A percentile compares a stretch with the other conserved stretches of the same genome.
phyloP scores from a whole-genome alignment of 108 stramenopile species.

The Craspedostauros australis region DNA sequence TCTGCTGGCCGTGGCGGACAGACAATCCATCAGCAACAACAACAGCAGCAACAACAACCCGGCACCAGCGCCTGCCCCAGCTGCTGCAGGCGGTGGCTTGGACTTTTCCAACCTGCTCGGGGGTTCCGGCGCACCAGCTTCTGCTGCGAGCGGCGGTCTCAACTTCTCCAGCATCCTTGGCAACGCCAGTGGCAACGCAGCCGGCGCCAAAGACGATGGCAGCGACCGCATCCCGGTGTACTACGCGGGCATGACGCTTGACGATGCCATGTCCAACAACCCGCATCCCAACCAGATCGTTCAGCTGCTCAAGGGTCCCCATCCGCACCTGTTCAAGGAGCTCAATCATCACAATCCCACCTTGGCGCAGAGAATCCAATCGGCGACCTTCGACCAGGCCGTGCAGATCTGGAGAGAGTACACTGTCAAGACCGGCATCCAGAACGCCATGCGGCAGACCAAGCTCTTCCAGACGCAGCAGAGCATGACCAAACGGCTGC shows the following conservation, averaged over 20 bases:
- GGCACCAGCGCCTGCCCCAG: conserved; percentile 11
- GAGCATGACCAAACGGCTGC: conserved; percentile 38
- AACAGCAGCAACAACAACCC: conserved; percentile 7
- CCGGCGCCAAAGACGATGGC: not conserved
- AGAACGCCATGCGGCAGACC: conserved; percentile 32
- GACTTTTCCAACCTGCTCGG: conserved; percentile 27
- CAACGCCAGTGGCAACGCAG: no score
- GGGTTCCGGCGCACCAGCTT: conserved; percentile 3
- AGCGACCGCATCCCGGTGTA: conserved; percentile 32
- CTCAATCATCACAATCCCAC: conserved; percentile 72
- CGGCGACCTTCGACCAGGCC: conserved; percentile 27
- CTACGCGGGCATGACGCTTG: conserved; percentile 75
- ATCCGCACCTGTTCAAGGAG: conserved; percentile 73
- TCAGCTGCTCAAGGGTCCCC: conserved; percentile 39
- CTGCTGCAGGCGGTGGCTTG: conserved; percentile 23
- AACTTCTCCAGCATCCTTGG: conserved; percentile 68
- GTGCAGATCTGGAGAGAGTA: conserved; percentile 62
- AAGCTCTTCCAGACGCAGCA: conserved; percentile 37
- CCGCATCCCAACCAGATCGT: conserved; percentile 69
- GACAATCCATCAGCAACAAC: no score
- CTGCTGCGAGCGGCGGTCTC: conserved; percentile 32
- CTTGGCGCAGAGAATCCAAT: conserved; percentile 37
- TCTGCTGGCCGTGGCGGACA: conserved; percentile 36
- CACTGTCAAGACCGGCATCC: conserved; percentile 57
- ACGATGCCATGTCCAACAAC: conserved; percentile 68